Conservation (phyloP, 805 yeast genomes). For the Phaffomyces opuntiae region DNA sequence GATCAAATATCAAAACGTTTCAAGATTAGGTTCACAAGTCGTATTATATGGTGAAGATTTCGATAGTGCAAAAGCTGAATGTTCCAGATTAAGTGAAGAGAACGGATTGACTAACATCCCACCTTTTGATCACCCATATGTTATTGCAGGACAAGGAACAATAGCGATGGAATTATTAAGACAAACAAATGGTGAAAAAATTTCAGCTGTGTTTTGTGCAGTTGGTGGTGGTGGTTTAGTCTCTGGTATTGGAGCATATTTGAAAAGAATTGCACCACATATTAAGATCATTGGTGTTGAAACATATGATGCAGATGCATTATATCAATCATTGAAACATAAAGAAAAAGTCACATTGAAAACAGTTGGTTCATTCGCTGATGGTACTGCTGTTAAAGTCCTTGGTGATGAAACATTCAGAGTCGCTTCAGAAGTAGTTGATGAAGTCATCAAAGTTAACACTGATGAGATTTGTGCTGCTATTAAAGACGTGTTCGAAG, state of each 20-base stretch:
- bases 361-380: constrained; percentile 95
- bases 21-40: constrained; percentile 89
- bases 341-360: constrained; percentile 50
- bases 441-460: constrained; percentile 75
- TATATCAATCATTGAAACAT: constrained; percentile 58
- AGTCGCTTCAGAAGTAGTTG: constrained; percentile 70
- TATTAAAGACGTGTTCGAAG: constrained; percentile 92
- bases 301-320: constrained; percentile 92
- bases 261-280: constrained; percentile 96
- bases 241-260: constrained; percentile 84
- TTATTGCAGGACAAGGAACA: constrained; percentile 98
- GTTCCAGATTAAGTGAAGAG: constrained; percentile 60
- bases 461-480: constrained; percentile 98
- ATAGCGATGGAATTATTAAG: constrained; percentile 88
- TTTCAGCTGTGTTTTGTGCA: constrained; percentile 84
- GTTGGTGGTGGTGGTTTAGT: constrained; percentile 97
- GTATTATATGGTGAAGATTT: constrained; percentile 91
- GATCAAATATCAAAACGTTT: constrained; percentile 86
- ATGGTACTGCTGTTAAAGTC: constrained; percentile 92
- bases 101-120: constrained; percentile 85
- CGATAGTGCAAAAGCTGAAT: constrained; percentile 91
- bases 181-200: constrained; percentile 70
- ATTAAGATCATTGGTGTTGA: constrained; percentile 94
- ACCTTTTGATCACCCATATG: constrained; percentile 98
- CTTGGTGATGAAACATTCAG: constrained; percentile 91